A percentile compares a stretch with the other conserved stretches of the same genome.
Evolutionary conservation across 2,329 filamentous ascomycete species (phyloP).

Genomic region (Verticillium zaregamsianum): DNA sequence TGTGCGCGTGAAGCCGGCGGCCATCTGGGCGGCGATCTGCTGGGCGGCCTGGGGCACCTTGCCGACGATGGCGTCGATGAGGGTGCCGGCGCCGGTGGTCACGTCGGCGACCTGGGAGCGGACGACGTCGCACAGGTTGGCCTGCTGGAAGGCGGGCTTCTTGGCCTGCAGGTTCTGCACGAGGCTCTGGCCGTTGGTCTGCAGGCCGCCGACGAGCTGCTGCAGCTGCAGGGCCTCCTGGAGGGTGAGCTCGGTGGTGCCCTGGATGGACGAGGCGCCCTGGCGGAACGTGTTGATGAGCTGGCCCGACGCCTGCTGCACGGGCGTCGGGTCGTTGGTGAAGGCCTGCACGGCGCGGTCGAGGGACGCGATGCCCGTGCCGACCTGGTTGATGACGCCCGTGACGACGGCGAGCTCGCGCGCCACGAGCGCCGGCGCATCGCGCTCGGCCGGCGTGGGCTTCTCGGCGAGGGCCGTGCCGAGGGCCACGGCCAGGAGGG

Average conservation of each 20-base stretch:
- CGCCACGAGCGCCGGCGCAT: slow-evolving; percentile 4
- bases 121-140: slow-evolving; percentile 21
- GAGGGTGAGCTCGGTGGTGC: slow-evolving; percentile 12
- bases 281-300: slow-evolving; percentile 14
- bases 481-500: slow-evolving; percentile 10
- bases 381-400: slow-evolving; percentile 12
- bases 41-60: slow-evolving; percentile 24
- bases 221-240: slow-evolving; percentile 13
- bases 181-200: slow-evolving; percentile 19
- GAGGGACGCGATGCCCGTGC: slow-evolving; percentile 14
- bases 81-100: slow-evolving; percentile 17
- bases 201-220: slow-evolving; percentile 15
- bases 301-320: slow-evolving; percentile 16
- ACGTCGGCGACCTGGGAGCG: slow-evolving; percentile 18
- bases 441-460: background rate
- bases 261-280: slow-evolving; percentile 9
- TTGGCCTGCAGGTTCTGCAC: slow-evolving; percentile 19
- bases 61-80: slow-evolving; percentile 22
- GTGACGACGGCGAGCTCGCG: slow-evolving; percentile 13
- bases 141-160: slow-evolving; percentile 22
- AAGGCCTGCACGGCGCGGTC: slow-evolving; percentile 18
- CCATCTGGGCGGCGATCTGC: slow-evolving; percentile 20
- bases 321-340: slow-evolving; percentile 14
- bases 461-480: slow-evolving; percentile 11
- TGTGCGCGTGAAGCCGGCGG: slow-evolving; percentile 17